These are phyloP conservation scores for Spiraea crenata DNA, from an alignment of 331 rosid species.

Conservation along the genomic window DNA sequence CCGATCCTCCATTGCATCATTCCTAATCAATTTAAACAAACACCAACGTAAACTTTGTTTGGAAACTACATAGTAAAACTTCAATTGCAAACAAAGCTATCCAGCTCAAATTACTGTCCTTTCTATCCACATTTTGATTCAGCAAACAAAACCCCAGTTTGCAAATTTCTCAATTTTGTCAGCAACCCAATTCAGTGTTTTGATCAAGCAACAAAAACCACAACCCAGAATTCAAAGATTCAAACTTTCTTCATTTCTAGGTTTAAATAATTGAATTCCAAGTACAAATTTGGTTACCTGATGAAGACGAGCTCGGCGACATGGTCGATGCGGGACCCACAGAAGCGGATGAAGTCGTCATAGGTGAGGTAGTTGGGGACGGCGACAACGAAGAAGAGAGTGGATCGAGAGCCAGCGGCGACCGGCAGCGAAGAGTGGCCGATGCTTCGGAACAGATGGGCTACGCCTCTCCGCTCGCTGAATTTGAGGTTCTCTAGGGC, in stretches of 20 bases:
- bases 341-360: conserved; percentile 70
- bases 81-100: conserved; percentile 3
- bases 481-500: conserved; percentile 33
- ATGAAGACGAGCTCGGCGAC: conserved; percentile 70
- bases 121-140: not conserved
- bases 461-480: conserved; percentile 67
- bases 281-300: conserved; percentile 35
- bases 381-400: conserved; percentile 66
- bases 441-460: conserved; percentile 67
- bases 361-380: conserved; percentile 83
- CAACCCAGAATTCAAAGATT: not conserved
- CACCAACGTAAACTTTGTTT: not conserved
- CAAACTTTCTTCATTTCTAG: not conserved
- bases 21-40: conserved; percentile 32
- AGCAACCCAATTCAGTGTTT: conserved; percentile 13
- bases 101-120: not conserved
- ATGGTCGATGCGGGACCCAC: conserved; percentile 58
- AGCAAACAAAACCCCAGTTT: not conserved
- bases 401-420: conserved; percentile 50
- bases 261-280: not conserved
- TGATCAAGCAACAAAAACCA: not conserved
- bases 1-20: conserved; percentile 82
- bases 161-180: not conserved
- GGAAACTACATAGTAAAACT: not conserved
- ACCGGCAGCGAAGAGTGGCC: conserved; percentile 48